Base-by-base conservation (phyloP, 441 rosid species). In the Isatis lusitanica region DNA sequence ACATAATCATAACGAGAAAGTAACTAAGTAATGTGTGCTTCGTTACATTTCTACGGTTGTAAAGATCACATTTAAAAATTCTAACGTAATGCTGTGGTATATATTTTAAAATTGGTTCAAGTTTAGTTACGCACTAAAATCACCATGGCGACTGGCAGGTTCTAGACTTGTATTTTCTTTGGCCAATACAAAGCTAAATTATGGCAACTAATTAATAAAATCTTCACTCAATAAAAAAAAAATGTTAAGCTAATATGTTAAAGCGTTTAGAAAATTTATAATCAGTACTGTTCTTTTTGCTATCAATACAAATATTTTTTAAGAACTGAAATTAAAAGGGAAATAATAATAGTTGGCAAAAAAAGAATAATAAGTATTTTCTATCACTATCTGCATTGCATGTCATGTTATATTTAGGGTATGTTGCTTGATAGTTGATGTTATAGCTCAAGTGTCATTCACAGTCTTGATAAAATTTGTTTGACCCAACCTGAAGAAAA, bases 21-120 rank as follows among this genome's bases (percentile, higher is more conserved):
- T 63, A 16, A 64, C 42, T 17, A 69, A 46, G 17, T n/a, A 46
- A 26, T 71, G 13, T 17, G 43, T 72, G 62, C 58, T 73, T 51
- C 18, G 24, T 13, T 52, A 18, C 69, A 53, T 62, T 9, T 52
- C 13, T n/a, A 42, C 47, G 4, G 70, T 5, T 31, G 17, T 40
- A 30, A 50, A 43, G 2, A 44, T 33, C 46, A 43, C 16, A 33
- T 17, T 18, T 33, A 15, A 31, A 33, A 44, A 21, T 57, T 57
- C 21, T 56, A 11, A 13, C 12, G 6, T 15, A 28, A 15, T 30
- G 1, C 6, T 9, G n/a, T 59, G 46, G 30, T 18, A 36, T 1
- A 21, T 21, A n/a, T 36, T 15, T 31, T 16, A 6, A 3, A 33
- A 7, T 33, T 61, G 26, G 48, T 13, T 26, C 35, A 60, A 58